Conservation (phyloP, 306 rosid species). For the Canavalia ensiformis region DNA sequence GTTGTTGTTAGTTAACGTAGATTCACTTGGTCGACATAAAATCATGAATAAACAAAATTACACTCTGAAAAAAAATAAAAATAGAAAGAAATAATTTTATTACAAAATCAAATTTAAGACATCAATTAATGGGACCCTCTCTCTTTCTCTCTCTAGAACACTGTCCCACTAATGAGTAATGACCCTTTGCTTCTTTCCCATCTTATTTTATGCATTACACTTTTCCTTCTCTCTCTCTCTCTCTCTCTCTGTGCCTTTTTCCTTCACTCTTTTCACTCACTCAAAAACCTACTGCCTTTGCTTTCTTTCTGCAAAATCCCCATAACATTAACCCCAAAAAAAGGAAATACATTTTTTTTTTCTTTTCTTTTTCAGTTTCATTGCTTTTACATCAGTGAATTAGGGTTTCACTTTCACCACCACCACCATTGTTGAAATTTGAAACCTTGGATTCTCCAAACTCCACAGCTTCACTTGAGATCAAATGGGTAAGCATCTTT, state of each 20-base stretch:
- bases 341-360: not conserved
- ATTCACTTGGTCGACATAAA: not conserved
- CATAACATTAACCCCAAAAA: not conserved
- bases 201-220: constrained; percentile 31
- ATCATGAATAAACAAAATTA: not conserved
- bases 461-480: constrained; percentile 27
- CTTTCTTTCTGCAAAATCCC: constrained; percentile 38
- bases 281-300: constrained; percentile 43
- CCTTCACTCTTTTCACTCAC: constrained; percentile 43
- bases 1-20: not conserved
- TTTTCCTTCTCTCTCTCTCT: constrained; percentile 48
- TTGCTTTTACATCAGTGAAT: constrained; percentile 41
- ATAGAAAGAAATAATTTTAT: not conserved
- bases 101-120: constrained; percentile 6
- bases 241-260: constrained; percentile 33
- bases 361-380: constrained; percentile 22
- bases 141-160: constrained; percentile 1
- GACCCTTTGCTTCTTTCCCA: constrained; percentile 25
- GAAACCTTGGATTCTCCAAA: constrained; percentile 43
- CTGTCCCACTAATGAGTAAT: constrained; percentile 37
- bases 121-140: constrained; percentile 24
- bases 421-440: constrained; percentile 54
- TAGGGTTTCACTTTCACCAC: constrained; percentile 56
- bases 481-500: constrained; percentile 64
- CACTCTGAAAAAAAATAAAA: too few relatives aligned